phyloP scores from a whole-genome alignment of 257 asterid species.

The Henckelia pumila region DNA sequence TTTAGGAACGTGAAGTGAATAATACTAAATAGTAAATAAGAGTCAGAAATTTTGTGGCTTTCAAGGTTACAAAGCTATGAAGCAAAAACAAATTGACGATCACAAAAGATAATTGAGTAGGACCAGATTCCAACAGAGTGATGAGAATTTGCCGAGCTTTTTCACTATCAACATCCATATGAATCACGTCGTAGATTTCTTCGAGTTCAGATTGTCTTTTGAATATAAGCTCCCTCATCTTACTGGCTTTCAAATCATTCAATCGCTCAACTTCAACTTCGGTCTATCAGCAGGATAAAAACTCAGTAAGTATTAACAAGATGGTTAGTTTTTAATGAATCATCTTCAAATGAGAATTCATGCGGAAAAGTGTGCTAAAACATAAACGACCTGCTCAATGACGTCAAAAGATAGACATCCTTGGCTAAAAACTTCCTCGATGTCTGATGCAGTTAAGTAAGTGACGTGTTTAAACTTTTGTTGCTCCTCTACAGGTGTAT shows the following conservation, averaged over 20 bases:
- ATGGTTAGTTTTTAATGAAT: conserved; percentile 9
- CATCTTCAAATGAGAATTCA: conserved; percentile 9
- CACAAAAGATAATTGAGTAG: conserved; percentile 16
- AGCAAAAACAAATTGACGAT: conserved; percentile 8
- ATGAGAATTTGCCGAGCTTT: conserved; percentile 47
- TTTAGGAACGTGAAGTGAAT: too few relatives aligned
- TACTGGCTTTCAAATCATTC: conserved; percentile 57
- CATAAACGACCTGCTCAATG: conserved; percentile 56
- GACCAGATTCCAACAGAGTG: conserved; percentile 59
- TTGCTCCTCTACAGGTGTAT: conserved; percentile 51
- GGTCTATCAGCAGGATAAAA: conserved; percentile 39
- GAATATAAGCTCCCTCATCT: conserved; percentile 68
- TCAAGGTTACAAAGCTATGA: neutral
- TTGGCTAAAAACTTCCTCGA: conserved; percentile 39
- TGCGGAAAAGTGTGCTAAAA: conserved; percentile 8
- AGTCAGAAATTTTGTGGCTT: too few relatives aligned
- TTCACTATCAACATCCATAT: conserved; percentile 58
- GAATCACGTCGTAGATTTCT: conserved; percentile 56
- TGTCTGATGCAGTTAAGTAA: conserved; percentile 40
- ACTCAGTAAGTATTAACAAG: conserved; percentile 19
- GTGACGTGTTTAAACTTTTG: conserved; percentile 48
- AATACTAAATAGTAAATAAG: neutral
- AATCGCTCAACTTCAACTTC: conserved; percentile 60
- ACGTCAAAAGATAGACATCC: conserved; percentile 61
- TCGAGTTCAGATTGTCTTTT: conserved; percentile 72